Conservation (phyloP, 257 asterid genomes). For the Coffea eugenioides region DNA sequence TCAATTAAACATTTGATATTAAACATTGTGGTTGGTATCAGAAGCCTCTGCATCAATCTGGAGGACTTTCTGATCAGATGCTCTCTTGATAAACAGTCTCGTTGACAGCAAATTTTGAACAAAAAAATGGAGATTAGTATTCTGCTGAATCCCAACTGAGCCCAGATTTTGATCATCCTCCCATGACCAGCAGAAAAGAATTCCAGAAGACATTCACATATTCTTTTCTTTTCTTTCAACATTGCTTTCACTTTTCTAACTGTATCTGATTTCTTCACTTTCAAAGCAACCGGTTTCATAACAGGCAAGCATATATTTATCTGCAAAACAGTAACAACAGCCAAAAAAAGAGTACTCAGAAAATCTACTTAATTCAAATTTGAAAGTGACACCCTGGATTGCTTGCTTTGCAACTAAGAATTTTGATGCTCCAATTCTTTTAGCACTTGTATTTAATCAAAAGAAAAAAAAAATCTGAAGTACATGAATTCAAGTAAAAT, state of each 20-base stretch:
- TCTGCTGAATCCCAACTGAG: neutral
- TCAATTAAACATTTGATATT: slow-evolving; percentile 3
- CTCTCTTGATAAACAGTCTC: neutral
- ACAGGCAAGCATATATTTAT: slow-evolving; percentile 12
- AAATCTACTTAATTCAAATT: too few relatives aligned
- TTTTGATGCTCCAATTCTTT: too few relatives aligned
- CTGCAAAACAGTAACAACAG: neutral
- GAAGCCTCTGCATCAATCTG: neutral
- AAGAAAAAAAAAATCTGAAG: too few relatives aligned
- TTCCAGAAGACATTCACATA: slow-evolving; percentile 19
- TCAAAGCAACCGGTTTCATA: slow-evolving; percentile 11
- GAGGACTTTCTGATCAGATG: neutral
- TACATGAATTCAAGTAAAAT: too few relatives aligned
- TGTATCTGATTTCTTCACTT: slow-evolving; percentile 11
- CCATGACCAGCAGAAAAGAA: neutral
- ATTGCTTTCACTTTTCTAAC: slow-evolving; percentile 14
- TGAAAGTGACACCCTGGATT: too few relatives aligned
- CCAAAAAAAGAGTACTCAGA: too few relatives aligned
- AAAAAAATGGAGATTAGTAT: slow-evolving; percentile 13
- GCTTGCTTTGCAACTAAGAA: too few relatives aligned
- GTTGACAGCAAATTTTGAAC: neutral
- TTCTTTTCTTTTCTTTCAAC: slow-evolving; percentile 13
- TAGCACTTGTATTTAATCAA: too few relatives aligned
- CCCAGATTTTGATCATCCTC: slow-evolving; percentile 1
- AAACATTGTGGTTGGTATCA: slow-evolving; percentile 13